These are phyloP conservation scores for Lodderomyces oxycetoniae DNA, from an alignment of 1,139 yeast genomes.

Conservation along the genomic window DNA sequence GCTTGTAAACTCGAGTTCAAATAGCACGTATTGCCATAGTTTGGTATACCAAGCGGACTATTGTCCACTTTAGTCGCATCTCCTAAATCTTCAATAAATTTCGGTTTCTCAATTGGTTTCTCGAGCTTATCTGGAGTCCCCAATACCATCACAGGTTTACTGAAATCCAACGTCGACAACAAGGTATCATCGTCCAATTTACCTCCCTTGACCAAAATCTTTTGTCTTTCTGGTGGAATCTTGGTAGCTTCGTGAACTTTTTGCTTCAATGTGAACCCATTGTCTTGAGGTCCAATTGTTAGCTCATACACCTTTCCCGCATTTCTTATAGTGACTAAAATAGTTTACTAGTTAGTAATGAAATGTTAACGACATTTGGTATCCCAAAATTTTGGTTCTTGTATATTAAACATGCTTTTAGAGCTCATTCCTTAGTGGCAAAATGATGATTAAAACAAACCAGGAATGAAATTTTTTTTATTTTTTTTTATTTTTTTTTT, in stretches of 20 bases:
- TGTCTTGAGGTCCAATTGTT: slow-evolving; percentile 49
- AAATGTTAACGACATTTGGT: no score
- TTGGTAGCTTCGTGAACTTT: slow-evolving; percentile 70
- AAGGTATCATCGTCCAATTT: slow-evolving; percentile 66
- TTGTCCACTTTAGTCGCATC: slow-evolving; percentile 35
- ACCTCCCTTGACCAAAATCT: slow-evolving; percentile 85
- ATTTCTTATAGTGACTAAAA: slow-evolving; percentile 57
- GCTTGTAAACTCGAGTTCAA: slow-evolving; percentile 87
- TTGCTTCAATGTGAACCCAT: slow-evolving; percentile 66
- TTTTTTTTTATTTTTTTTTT: background rate
- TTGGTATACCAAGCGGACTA: slow-evolving; percentile 78
- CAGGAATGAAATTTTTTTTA: background rate
- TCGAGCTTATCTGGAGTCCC: slow-evolving; percentile 81
- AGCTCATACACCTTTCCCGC: slow-evolving; percentile 80
- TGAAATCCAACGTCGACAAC: slow-evolving; percentile 46
- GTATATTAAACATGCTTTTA: slow-evolving; percentile 4
- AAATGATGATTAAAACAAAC: slow-evolving; percentile 1
- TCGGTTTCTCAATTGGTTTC: slow-evolving; percentile 52
- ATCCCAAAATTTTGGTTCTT: no score
- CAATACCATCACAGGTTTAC: slow-evolving; percentile 78
- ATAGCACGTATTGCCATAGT: slow-evolving; percentile 93
- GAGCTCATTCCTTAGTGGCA: slow-evolving; percentile 7
- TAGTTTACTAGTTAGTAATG: no score
- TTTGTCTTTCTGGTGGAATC: slow-evolving; percentile 84
- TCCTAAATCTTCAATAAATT: slow-evolving; percentile 66